Evolutionary conservation across 345 rosid species (phyloP).

Genomic region (Camelina hispida): DNA sequence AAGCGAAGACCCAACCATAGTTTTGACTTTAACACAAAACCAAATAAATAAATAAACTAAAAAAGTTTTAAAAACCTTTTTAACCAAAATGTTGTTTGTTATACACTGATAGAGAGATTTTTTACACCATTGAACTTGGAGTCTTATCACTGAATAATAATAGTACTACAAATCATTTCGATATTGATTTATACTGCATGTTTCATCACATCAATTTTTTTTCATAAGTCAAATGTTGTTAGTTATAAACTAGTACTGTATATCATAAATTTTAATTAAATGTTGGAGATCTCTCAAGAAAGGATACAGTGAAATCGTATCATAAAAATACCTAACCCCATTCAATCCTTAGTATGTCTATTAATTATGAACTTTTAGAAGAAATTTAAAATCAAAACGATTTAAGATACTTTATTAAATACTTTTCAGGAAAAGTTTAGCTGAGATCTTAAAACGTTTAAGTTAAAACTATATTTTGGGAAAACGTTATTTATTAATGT

Average conservation of each 20-base stretch:
- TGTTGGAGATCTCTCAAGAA: not conserved
- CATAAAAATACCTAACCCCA: not conserved
- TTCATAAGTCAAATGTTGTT: not conserved
- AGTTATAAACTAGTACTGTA: not conserved
- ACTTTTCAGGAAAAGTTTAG: not conserved
- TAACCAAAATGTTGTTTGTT: slow-evolving; percentile 1
- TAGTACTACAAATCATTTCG: not conserved
- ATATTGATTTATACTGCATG: not conserved
- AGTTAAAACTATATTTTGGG: not conserved
- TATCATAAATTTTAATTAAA: not conserved
- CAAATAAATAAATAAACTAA: too few relatives aligned
- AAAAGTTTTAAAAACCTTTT: not conserved
- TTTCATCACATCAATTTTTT: not conserved
- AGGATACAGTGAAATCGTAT: not conserved
- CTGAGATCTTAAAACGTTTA: not conserved
- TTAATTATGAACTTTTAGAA: not conserved
- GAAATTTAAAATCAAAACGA: not conserved
- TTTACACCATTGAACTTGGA: slow-evolving; percentile 36
- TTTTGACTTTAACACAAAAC: slow-evolving; percentile 30
- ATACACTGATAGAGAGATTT: slow-evolving; percentile 7
- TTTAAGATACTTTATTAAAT: not conserved
- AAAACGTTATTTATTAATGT: not conserved
- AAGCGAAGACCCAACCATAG: slow-evolving; percentile 40
- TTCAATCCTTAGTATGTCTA: not conserved
- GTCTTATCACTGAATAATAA: slow-evolving; percentile 24